Evolutionary conservation across 768 basidiomycete genomes (phyloP).

Genomic region (Austroboletus festivus): DNA sequence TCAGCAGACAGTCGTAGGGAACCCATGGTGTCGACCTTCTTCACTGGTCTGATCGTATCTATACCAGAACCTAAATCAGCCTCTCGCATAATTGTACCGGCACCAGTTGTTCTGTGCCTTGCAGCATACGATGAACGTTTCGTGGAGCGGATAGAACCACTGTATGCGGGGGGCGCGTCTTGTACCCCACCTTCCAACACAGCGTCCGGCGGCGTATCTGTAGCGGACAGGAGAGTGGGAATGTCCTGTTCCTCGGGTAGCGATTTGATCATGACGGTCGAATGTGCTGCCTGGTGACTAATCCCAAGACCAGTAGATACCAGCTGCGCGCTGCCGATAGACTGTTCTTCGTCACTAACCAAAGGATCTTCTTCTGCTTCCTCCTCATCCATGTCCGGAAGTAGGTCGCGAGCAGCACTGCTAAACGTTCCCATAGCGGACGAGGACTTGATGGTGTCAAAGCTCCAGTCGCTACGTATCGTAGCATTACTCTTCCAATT

Average conservation of each 20-base stretch:
- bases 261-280: slow-evolving; percentile 67
- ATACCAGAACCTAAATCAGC: slow-evolving; percentile 86
- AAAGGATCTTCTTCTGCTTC: slow-evolving; percentile 40
- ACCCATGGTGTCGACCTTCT: slow-evolving; percentile 80
- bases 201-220: slow-evolving; percentile 38
- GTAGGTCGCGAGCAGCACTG: slow-evolving; percentile 66
- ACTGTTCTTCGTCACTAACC: slow-evolving; percentile 45
- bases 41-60: slow-evolving; percentile 90
- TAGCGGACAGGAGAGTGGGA: slow-evolving; percentile 37
- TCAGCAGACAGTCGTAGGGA: slow-evolving; percentile 77
- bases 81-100: slow-evolving; percentile 73
- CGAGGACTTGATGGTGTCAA: slow-evolving; percentile 77
- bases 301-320: slow-evolving; percentile 41
- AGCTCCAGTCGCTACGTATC: slow-evolving; percentile 92
- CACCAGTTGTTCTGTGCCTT: slow-evolving; percentile 55
- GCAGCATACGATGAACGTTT: slow-evolving; percentile 79
- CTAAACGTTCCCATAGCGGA: slow-evolving; percentile 77
- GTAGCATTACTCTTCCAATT: slow-evolving; percentile 74
- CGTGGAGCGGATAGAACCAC: slow-evolving; percentile 57
- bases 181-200: slow-evolving; percentile 34
- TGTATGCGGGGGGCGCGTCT: slow-evolving; percentile 74
- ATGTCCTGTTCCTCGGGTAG: slow-evolving; percentile 40
- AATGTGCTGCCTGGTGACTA: slow-evolving; percentile 57
- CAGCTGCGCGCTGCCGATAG: slow-evolving; percentile 58
- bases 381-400: slow-evolving; percentile 58